Evolutionary conservation across 805 yeast species (phyloP), one percentile per base, ranked within the genome.

Genomic region (Wickerhamiella shivajii): DNA sequence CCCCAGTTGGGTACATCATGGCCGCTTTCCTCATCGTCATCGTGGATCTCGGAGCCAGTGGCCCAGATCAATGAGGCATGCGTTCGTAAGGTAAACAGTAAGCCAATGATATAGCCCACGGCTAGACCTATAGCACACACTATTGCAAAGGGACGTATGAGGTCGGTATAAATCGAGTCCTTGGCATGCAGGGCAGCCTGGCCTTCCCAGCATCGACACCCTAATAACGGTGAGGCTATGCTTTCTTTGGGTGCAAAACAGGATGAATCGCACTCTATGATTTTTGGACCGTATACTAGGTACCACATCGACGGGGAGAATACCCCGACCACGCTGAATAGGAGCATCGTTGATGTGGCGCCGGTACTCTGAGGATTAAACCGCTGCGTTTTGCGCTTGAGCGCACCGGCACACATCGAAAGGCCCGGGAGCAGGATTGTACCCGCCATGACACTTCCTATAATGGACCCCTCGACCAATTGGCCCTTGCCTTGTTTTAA

Each of bases 1-100:
- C 93, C 76, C 98, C 98, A 90, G 52, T 90, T 90, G 29, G 98
- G 97, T 0, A 96, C 92, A 53, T 84, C 96, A 46, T 87, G 96
- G 1, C 93, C 92, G 4, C 77, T 77, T n/a, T 49, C 53, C 9
- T 47, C 53, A 25, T 54, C 37, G 6, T 34, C 41, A 5, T 52
- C 52, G 33, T 65, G 68, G 2, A 58, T 49, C 10, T 58, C 52
- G 5, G 66, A 65, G 3, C 76, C 74, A 1, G 74, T 69, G 29
- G 81, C 79, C 98, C 98, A 90, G 43, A 90, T 90, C 59, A 84
- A 63, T 1, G 94, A 87, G 0, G 98, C 98, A 56, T 90, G 98
- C 0, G 97, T 90, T 47, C 93, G 70, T 48, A 90, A 66, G 0
- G 98, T 90, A 54, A 90, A 90, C 69, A 83, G 75, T 27, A 90